Percentiles rank a stretch among this genome's conserved stretches.
These are phyloP conservation scores for Pelargonium hybrid DNA, from an alignment of 441 rosid species.

Conservation along the genomic window DNA sequence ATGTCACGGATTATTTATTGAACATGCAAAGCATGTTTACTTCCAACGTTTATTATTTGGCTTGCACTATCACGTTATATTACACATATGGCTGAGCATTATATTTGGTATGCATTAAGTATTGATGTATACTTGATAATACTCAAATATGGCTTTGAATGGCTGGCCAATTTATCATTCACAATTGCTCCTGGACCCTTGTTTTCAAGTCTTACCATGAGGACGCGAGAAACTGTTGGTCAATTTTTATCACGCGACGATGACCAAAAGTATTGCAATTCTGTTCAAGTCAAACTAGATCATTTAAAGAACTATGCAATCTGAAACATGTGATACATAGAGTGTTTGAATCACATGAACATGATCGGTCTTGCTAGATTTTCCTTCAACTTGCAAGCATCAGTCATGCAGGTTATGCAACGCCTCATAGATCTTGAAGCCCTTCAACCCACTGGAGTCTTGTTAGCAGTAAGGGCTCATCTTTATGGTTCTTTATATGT, in stretches of 20 bases:
- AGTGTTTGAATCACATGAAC: too few species aligned
- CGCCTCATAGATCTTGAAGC: slow-evolving; percentile 80
- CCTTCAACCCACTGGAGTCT: slow-evolving; percentile 88
- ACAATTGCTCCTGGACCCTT: too few species aligned
- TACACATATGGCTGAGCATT: background rate
- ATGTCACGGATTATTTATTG: background rate
- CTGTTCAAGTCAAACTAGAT: too few species aligned
- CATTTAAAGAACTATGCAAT: too few species aligned
- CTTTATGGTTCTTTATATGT: background rate
- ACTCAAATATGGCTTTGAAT: too few species aligned
- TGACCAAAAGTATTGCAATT: too few species aligned
- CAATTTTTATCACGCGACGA: too few species aligned
- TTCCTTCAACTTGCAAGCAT: slow-evolving; percentile 13
- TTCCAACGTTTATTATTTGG: background rate
- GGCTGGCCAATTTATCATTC: too few species aligned
- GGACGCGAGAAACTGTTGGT: too few species aligned
- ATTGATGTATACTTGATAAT: too few species aligned
- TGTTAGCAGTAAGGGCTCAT: slow-evolving; percentile 54
- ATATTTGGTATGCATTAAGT: too few species aligned
- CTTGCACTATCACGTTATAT: background rate
- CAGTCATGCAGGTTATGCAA: slow-evolving; percentile 56
- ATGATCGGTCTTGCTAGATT: background rate
- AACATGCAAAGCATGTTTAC: background rate
- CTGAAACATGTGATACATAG: background rate
- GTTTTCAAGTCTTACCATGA: too few species aligned